phyloP scores from a whole-genome alignment of 768 basidiomycete genomes.

The Boletus tylopilopsis region DNA sequence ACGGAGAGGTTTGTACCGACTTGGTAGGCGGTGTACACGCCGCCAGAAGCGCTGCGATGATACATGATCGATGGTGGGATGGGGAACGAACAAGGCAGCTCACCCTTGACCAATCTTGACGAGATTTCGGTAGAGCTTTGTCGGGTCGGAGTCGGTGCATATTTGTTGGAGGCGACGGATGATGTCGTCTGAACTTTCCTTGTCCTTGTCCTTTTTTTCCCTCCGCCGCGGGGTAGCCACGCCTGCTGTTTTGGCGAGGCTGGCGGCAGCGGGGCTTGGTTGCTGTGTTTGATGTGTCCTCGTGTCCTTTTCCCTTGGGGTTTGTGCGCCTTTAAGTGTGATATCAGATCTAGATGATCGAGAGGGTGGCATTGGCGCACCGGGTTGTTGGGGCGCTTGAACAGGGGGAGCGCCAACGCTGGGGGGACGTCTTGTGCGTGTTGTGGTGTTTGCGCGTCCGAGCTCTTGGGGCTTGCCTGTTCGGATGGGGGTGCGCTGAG shows the following conservation, averaged over 20 bases:
- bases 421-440: conserved; percentile 58
- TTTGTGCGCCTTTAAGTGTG: conserved; percentile 40
- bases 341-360: conserved; percentile 59
- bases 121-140: conserved; percentile 84
- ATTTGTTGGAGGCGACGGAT: conserved; percentile 89
- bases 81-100: conserved; percentile 25
- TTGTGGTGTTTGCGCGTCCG: conserved; percentile 67
- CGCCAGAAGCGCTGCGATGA: conserved; percentile 78
- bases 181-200: conserved; percentile 82
- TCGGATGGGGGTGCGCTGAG: conserved; percentile 70
- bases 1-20: conserved; percentile 91
- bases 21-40: conserved; percentile 98
- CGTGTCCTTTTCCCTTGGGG: conserved; percentile 37
- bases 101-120: conserved; percentile 99
- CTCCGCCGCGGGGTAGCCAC: conserved; percentile 79
- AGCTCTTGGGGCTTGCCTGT: conserved; percentile 42
- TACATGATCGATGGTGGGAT: conserved; percentile 1
- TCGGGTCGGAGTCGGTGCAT: conserved; percentile 97
- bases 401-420: conserved; percentile 28
- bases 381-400: conserved; percentile 26
- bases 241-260: conserved; percentile 63
- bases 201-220: conserved; percentile 81
- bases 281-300: conserved; percentile 40
- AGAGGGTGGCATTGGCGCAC: conserved; percentile 37
- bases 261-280: conserved; percentile 59